Evolutionary conservation across 257 asterid genomes (phyloP).

Genomic region (Solanum peruvianum): DNA sequence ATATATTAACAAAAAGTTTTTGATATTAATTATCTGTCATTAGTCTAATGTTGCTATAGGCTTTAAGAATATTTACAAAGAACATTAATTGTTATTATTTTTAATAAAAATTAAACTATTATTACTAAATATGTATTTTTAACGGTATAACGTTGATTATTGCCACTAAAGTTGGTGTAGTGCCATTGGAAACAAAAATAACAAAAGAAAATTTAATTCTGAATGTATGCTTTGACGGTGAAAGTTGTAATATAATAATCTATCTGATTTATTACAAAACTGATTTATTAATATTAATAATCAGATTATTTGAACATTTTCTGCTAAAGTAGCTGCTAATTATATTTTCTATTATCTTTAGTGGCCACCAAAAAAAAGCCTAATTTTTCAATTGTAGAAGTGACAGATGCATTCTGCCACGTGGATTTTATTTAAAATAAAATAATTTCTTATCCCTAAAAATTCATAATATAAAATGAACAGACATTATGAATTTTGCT

Average conservation of each 20-base stretch:
- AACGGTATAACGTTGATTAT: background rate
- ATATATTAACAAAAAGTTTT: fast-evolving
- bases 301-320: background rate
- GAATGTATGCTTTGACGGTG: background rate
- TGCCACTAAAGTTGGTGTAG: background rate
- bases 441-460: background rate
- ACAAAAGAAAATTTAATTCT: background rate
- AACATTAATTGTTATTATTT: fast-evolving
- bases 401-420: background rate
- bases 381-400: background rate
- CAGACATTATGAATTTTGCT: too few species aligned
- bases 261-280: background rate
- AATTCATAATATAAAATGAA: too few species aligned
- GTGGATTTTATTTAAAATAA: background rate
- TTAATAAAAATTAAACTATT: fast-evolving
- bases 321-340: background rate
- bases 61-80: background rate
- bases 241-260: background rate
- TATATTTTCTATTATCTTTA: background rate
- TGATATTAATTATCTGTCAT: too few species aligned
- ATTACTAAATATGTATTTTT: too few species aligned
- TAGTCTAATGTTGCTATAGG: too few species aligned
- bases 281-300: background rate
- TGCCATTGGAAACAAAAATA: background rate
- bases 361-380: too few species aligned